Evolutionary conservation across 2,329 filamentous ascomycete genomes (phyloP).

Genomic region (Exophiala phaeomuriformis): DNA sequence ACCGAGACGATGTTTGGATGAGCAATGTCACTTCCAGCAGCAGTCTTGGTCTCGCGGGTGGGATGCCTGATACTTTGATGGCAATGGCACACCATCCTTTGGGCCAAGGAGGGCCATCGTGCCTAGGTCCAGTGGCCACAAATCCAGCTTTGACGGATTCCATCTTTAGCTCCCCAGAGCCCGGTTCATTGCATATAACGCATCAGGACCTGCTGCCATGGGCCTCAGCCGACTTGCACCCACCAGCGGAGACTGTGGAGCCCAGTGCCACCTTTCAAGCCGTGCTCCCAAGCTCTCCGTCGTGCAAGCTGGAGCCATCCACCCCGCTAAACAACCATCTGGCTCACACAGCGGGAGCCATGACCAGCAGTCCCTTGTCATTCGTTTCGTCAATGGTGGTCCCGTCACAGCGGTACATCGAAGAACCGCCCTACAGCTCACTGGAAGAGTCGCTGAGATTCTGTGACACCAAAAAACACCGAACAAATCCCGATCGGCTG

Average conservation of each 20-base stretch:
- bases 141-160: slow-evolving; percentile 24
- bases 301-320: slow-evolving; percentile 22
- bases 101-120: not conserved
- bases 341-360: slow-evolving; percentile 10
- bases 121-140: slow-evolving; percentile 6
- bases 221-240: slow-evolving; percentile 3
- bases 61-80: slow-evolving; percentile 6
- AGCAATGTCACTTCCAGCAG: not conserved
- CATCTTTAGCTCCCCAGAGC: slow-evolving; percentile 16
- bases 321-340: slow-evolving; percentile 17
- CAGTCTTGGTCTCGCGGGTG: slow-evolving; percentile 3
- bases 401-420: slow-evolving; percentile 22
- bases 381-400: slow-evolving; percentile 17
- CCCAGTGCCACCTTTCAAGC: slow-evolving; percentile 25
- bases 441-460: slow-evolving; percentile 10
- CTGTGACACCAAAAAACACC: slow-evolving; percentile 2
- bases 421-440: slow-evolving; percentile 14
- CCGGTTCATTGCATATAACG: slow-evolving; percentile 1
- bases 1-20: slow-evolving; percentile 10
- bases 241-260: slow-evolving; percentile 24
- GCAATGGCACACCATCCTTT: slow-evolving; percentile 1
- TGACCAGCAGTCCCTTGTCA: slow-evolving; percentile 23
- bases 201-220: slow-evolving; percentile 14
- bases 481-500: slow-evolving; percentile 13
- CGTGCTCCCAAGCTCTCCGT: slow-evolving; percentile 18